These are phyloP conservation scores for Ochetophila trinervis DNA, from an alignment of 306 rosid species.

Conservation along the genomic window DNA sequence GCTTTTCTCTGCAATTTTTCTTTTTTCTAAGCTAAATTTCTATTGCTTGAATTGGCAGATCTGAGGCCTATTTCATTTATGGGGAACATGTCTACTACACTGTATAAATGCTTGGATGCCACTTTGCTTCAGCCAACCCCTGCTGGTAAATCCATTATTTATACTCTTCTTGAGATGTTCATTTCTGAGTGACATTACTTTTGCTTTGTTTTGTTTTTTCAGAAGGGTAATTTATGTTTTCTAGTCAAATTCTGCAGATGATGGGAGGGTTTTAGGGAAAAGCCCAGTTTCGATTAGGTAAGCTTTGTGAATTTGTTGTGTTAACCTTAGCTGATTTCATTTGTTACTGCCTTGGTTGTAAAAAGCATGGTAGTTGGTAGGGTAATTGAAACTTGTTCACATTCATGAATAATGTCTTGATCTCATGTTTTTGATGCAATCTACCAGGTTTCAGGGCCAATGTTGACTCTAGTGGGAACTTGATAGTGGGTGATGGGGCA, in stretches of 20 bases:
- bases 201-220: not conserved
- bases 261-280: conserved; percentile 28
- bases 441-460: conserved; percentile 67
- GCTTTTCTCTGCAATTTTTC: not conserved
- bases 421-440: conserved; percentile 12
- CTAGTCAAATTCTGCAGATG: conserved; percentile 35
- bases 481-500: too few relatives aligned
- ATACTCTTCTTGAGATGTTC: not conserved
- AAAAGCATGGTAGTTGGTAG: too few relatives aligned
- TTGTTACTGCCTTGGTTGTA: not conserved
- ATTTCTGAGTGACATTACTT: too few relatives aligned
- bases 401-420: conserved; percentile 6
- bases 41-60: conserved; percentile 41
- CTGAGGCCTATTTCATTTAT: conserved; percentile 53
- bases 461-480: conserved; percentile 61
- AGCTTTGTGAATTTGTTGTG: not conserved
- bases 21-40: not conserved
- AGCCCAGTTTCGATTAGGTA: conserved; percentile 43
- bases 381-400: not conserved
- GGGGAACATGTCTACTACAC: conserved; percentile 64
- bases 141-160: conserved; percentile 40
- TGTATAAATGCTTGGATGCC: conserved; percentile 63
- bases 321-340: not conserved
- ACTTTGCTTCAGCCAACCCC: conserved; percentile 38
- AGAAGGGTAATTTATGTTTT: not conserved